Evolutionary conservation across 306 rosid genomes (phyloP), one percentile per base, ranked within the genome.

Genomic region (Corylus americana): DNA sequence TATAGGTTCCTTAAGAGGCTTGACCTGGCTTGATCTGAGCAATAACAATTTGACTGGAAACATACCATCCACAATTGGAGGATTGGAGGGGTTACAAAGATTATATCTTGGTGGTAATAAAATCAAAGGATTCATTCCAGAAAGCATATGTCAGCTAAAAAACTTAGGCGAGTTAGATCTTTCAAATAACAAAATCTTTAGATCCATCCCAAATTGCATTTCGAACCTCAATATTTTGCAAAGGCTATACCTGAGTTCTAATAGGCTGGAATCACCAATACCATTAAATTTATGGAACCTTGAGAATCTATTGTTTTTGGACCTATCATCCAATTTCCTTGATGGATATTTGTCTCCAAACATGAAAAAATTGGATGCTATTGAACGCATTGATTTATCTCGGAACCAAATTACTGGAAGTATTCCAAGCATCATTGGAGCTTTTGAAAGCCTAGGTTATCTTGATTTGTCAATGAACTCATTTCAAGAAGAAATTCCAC

Each of bases 1-100:
- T 13, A 63, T 63, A 8, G 11, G 11, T 31, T 13, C 20, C 47
- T 31, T 31, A 10, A 63, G 6, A 63, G 7, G 22, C 11, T 31
- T 63, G 70, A 3, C 6, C 0, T 0, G 0, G 44, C 47, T 63
- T 0, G 4, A 0, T 14, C 10, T 63, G 35, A 11, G 12, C 1
- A 5, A 2, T 2, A 63, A 63, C 22, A 1, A 63, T 9, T 63
- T 63, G 1, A 63, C 1, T 5, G 47, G 70, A 5, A 63, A 63
- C 10, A 31, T 63, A 63, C 70, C 70, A 2, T 45, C 70, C 16
- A 31, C n/a, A 3, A 11, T 63, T 6, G 14, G 70, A 2, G 16
- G 35, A 4, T 16, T 63, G 20, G 35, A 20, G 2, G 14, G 8
- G 47, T 31, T 63, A 63, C 11, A 29, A 25, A 0, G 0, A 1